Evolutionary conservation across 129 eudicot genomes (phyloP), one percentile per base, ranked within the genome.

Genomic region (Apium graveolens): DNA sequence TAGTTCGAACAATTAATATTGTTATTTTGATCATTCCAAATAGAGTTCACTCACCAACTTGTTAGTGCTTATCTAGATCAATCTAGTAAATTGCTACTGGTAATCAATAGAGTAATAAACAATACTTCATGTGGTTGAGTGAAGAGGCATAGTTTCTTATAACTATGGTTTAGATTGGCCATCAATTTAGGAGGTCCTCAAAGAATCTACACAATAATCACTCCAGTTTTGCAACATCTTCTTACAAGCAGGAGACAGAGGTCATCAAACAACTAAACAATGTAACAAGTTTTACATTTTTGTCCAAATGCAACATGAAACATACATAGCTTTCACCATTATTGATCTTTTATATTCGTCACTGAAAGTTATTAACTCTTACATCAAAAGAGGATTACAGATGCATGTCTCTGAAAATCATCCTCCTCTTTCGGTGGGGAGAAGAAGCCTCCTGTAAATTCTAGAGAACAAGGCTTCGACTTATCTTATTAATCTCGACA

Each of bases 311-410:
- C 6, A 39, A n/a, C 76, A 73, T 74, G 32, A n/a, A 74, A 74
- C 49, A 43, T 24, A 74, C 49, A 43, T 44, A 13, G 57, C 77
- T 74, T n/a, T 24, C 39, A 44, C 27, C 21, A 44, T 44, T 44
- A 43, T 39, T 41, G 34, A 5, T 44, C 49, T 3, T 73, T 44
- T 26, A 44, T 27, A 1, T 74, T 73, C 12, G 12, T 73, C 20
- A n/a, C 0, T 43, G 55, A 34, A 39, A 73, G 55, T 42, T 43
- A 27, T 74, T 46, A 42, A 43, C 60, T 44, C 60, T 17, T 44
- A 74, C 60, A 74, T 74, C 57, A 74, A 74, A 74, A 46, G n/a
- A 41, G n/a, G 60, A 44, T 49, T 74, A 74, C 17, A 45, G 60
- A 74, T 43, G 53, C 49, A 74, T 44, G 38, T 53, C 57, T 74